Base-by-base conservation (phyloP, 1,284 basidiomycete genomes). In the Rhodotorula sp. region DNA sequence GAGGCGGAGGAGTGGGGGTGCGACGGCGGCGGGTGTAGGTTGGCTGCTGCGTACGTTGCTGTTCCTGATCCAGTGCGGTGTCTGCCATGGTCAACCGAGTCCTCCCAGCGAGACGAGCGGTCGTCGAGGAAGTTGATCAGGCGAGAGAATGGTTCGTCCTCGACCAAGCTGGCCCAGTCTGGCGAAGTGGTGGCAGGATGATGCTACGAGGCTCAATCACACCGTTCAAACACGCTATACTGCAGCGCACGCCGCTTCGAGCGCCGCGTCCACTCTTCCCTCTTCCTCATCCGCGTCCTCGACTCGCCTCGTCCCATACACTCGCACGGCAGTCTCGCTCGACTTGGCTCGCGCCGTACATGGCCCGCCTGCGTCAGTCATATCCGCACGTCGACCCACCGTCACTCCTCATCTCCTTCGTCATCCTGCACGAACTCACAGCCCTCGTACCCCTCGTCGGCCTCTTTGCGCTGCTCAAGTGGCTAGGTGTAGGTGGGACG, bases 361-460 rank as follows among this genome's bases (percentile, higher is more conserved):
- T 74, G 55, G 8, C 63, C 34, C 28, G n/a, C 4, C 68, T 74
- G 10, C 63, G 60, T 28, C 18, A 31, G 6, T 61, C 62, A 24
- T 72, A 74, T 64, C 73, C 73, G 8, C 34, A 54, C 24, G 84
- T 88, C 1, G 89, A 91, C 11, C 80, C 94, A 0, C 85, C 91
- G 0, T 91, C 91, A 3, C 85, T 96, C 61, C 79, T 88, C 7
- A 75, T 90, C 48, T 91, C 92, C 1, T 95, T 96, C 77, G 86
- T 86, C 3, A 81, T 94, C 61, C 83, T 97, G 13, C 94, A 96
- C 79, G 94, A 97, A 79, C 76, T 92, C 22, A 94, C 92, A 0
- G 92, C 93, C 0, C 77, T 95, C 64, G 81, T 88, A 0, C 92
- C 93, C 2, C 82, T 95, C 40, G 83, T 89, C 5, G 83, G 86